Conservation (phyloP, 495 filamentous ascomycete genomes). For the Penicillium atrosanguineum region DNA sequence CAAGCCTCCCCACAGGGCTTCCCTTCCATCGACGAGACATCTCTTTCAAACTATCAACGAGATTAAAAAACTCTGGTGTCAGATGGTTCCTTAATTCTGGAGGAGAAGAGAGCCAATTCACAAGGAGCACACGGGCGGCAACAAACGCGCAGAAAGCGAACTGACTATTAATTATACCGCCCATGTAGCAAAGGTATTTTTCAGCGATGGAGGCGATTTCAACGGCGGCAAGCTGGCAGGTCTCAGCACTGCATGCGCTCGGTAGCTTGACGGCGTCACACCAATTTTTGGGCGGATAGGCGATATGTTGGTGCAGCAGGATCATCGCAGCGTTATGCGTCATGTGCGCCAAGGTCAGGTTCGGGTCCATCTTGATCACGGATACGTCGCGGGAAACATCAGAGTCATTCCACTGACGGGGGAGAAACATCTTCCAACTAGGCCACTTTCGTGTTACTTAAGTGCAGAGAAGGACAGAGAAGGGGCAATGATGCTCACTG, state of each 20-base stretch:
- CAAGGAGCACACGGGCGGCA: too few relatives aligned
- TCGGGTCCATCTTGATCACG: slow-evolving; percentile 19
- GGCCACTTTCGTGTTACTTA: too few relatives aligned
- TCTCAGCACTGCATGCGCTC: slow-evolving; percentile 17
- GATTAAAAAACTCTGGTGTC: too few relatives aligned
- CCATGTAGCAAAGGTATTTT: slow-evolving; percentile 18
- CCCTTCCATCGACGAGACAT: too few relatives aligned
- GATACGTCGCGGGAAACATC: slow-evolving; percentile 19
- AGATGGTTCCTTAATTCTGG: too few relatives aligned
- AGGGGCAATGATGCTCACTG: slow-evolving; percentile 6
- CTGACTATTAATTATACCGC: slow-evolving; percentile 20
- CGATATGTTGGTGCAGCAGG: slow-evolving; percentile 23
- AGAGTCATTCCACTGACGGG: slow-evolving; percentile 22
- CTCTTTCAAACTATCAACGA: too few relatives aligned
- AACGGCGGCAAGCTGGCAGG: slow-evolving; percentile 25
- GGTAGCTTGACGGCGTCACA: slow-evolving; percentile 15
- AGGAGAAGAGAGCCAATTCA: too few relatives aligned
- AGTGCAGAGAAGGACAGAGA: too few relatives aligned
- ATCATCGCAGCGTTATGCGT: slow-evolving; percentile 28
- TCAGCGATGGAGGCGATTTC: slow-evolving; percentile 21
- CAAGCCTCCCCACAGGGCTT: too few relatives aligned
- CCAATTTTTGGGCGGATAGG: slow-evolving; percentile 23
- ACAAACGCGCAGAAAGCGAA: slow-evolving; percentile 29
- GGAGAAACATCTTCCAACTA: slow-evolving; percentile 30
- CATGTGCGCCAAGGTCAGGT: slow-evolving; percentile 25